These are phyloP conservation scores for Eucalyptus pumila DNA, from an alignment of 345 rosid genomes.

Conservation along the genomic window DNA sequence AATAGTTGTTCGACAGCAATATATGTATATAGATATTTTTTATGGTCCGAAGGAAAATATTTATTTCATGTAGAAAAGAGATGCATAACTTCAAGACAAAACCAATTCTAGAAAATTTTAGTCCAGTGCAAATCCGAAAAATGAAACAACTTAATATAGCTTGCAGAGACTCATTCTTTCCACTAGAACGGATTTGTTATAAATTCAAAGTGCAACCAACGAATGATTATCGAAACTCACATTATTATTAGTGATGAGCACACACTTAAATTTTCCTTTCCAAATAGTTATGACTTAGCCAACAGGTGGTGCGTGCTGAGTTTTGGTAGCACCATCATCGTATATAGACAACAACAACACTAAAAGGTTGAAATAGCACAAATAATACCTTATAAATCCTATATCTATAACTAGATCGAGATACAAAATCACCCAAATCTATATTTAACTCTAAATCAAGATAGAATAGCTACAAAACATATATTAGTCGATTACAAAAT, in stretches of 20 bases:
- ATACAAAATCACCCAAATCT: too few species aligned
- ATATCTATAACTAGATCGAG: neutral
- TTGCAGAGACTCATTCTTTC: too few species aligned
- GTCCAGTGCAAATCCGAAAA: too few species aligned
- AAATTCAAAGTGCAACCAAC: neutral
- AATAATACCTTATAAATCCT: too few species aligned
- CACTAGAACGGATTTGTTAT: neutral
- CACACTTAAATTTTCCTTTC: neutral
- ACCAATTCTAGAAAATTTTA: too few species aligned
- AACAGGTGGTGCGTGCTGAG: accelerated
- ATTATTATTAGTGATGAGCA: neutral
- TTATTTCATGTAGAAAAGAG: too few species aligned
- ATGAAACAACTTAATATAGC: too few species aligned
- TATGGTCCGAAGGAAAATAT: too few species aligned
- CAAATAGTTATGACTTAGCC: neutral
- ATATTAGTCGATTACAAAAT: neutral
- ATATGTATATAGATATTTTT: too few species aligned
- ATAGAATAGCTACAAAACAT: neutral
- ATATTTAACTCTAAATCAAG: neutral
- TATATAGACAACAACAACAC: neutral
- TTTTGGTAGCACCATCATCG: neutral
- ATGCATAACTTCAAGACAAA: too few species aligned
- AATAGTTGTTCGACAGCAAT: neutral
- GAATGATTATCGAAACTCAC: accelerated
- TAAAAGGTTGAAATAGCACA: neutral